Conservation (phyloP, 169 alveolate genomes). For the Plasmodium falciparum region DNA sequence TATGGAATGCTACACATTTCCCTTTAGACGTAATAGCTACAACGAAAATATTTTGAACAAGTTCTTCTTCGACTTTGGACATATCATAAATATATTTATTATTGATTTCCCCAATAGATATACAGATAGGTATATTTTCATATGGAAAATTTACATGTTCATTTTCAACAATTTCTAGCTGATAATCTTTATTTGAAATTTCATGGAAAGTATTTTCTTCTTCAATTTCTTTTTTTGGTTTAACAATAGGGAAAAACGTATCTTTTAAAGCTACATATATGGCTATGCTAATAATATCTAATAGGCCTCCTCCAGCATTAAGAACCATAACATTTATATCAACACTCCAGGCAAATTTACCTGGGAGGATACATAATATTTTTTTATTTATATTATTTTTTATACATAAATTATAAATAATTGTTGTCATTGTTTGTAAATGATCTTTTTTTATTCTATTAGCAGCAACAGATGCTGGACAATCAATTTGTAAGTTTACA, state of each 20-base stretch:
- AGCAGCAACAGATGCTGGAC: constrained; percentile 73
- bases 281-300: constrained; percentile 84
- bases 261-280: constrained; percentile 79
- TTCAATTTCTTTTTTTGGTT: constrained; percentile 76
- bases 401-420: constrained; percentile 74
- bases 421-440: constrained; percentile 62
- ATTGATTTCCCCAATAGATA: constrained; percentile 72
- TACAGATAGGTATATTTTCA: constrained; percentile 68
- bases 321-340: constrained; percentile 81
- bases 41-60: constrained; percentile 67
- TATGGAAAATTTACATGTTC: constrained; percentile 31
- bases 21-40: constrained; percentile 74
- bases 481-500: constrained; percentile 68
- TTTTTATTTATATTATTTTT: constrained; percentile 74
- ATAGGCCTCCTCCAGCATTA: constrained; percentile 81
- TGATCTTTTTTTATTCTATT: constrained; percentile 73
- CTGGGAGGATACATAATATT: constrained; percentile 77
- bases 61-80: constrained; percentile 73
- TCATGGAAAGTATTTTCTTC: constrained; percentile 61
- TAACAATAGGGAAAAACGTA: constrained; percentile 79
- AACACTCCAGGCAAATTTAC: constrained; percentile 82
- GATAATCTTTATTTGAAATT: constrained; percentile 60
- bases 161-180: constrained; percentile 66
- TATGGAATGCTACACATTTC: constrained; percentile 71
- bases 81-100: constrained; percentile 72